Conservation (phyloP, 2,329 filamentous ascomycete genomes). For the Fusarium azukiicola region DNA sequence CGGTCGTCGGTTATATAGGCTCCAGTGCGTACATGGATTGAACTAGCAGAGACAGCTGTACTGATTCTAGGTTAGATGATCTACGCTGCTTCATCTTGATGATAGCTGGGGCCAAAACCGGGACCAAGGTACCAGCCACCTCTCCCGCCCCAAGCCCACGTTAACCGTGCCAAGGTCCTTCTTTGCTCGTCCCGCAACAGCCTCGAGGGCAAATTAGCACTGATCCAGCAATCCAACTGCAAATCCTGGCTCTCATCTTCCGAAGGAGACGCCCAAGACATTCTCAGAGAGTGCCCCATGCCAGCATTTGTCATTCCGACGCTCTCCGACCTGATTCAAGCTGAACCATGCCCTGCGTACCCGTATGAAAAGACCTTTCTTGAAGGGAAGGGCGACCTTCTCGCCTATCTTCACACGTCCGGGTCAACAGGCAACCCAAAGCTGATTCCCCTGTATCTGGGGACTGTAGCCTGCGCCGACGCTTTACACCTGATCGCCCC, state of each 20-base stretch:
- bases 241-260: not conserved
- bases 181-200: not conserved
- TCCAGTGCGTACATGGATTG: not conserved
- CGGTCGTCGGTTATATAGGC: not conserved
- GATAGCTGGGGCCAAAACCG: not conserved
- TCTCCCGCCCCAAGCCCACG: not conserved
- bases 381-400: not conserved
- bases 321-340: not conserved
- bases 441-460: not conserved
- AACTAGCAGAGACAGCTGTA: not conserved
- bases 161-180: not conserved
- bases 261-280: not conserved
- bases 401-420: not conserved
- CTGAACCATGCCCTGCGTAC: not conserved
- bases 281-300: not conserved
- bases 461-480: not conserved
- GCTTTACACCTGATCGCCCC: not conserved
- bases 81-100: not conserved
- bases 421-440: not conserved
- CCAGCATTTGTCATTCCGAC: not conserved
- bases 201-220: not conserved
- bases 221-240: constrained; percentile 1
- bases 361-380: not conserved
- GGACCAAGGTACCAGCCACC: not conserved
- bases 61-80: not conserved